Evolutionary conservation across 2,329 filamentous ascomycete species (phyloP), one percentile per base, ranked within the genome.

Genomic region (Chaetothyriales sp.): DNA sequence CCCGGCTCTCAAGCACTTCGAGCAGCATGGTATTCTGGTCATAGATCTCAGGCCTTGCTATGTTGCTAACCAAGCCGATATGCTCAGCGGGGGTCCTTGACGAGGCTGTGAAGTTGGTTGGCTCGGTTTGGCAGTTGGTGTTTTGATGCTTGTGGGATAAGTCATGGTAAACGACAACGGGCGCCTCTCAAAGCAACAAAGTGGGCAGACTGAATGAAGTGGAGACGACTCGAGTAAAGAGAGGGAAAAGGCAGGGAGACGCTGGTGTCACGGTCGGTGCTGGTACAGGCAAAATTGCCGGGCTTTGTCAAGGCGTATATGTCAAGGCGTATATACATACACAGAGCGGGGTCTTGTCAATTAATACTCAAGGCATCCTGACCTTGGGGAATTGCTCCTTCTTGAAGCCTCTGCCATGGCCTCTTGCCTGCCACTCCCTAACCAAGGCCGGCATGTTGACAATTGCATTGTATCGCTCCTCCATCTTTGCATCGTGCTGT

Each of bases 381-480:
- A 33, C 46, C 67, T 75, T 83, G 60, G 83, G 83, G 76, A 79
- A 86, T 40, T 40, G 33, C 33, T 40, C 33, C 66, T 85, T 82
- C 73, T 82, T 85, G 82, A 82, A 86, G 45, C 82, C 81, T 66
- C 81, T 73, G 62, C 83, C 83, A 67, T 86, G 83, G 58, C 83
- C 83, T 72, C 74, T 76, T 80, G 85, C 82, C 72, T 95, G 95
- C 92, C 90, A 98, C 68, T 85, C 77, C 69, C 85, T 80, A 67
- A 98, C 86, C 73, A 97, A 79, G 64, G 84, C 81, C 58, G 90
- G 89, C 92, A 98, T 98, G 54, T 83, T 82, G 73, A 94, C 69
- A 87, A 97, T 95, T 54, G 92, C 92, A 69, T 86, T 79, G 77
- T 85, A 85, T 71, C 89, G 82, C 73, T 86, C 81, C 68, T 95